Evolutionary conservation across 345 rosid genomes (phyloP).

Genomic region (Viola odorata): DNA sequence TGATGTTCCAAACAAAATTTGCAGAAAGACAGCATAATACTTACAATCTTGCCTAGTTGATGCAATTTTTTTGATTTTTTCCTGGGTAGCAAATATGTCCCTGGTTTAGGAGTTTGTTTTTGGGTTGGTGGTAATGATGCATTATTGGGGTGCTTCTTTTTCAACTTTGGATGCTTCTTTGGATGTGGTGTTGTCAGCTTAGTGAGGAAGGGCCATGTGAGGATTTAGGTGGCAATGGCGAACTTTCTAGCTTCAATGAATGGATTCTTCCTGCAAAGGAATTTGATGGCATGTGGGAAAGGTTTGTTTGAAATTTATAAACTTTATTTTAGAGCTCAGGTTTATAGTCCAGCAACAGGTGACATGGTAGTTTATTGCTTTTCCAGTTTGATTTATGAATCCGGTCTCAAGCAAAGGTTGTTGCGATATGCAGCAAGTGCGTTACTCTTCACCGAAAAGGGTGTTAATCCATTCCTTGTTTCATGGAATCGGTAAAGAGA

Average conservation of each 20-base stretch:
- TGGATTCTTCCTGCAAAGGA: slow-evolving; percentile 97
- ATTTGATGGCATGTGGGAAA: slow-evolving; percentile 99
- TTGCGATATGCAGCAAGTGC: slow-evolving; percentile 91
- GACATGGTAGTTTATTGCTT: slow-evolving; percentile 10
- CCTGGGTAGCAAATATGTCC: no score
- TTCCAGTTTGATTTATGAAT: slow-evolving; percentile 85
- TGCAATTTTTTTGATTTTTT: background rate
- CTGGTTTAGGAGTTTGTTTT: no score
- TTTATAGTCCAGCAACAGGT: no score
- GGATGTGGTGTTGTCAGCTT: slow-evolving; percentile 43
- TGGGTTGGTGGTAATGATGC: background rate
- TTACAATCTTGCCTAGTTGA: background rate
- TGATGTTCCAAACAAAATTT: no score
- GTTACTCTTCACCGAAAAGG: slow-evolving; percentile 78
- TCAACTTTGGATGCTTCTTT: slow-evolving; percentile 7
- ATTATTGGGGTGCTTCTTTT: slow-evolving; percentile 3
- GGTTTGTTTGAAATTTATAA: slow-evolving; percentile 39
- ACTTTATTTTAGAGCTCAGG: slow-evolving; percentile 1
- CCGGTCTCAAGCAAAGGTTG: slow-evolving; percentile 86
- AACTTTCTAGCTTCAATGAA: slow-evolving; percentile 82
- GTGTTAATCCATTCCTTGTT: slow-evolving; percentile 81
- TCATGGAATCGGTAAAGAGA: slow-evolving; percentile 85
- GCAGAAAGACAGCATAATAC: no score
- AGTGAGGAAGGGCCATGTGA: slow-evolving; percentile 97
- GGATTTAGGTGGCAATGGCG: slow-evolving; percentile 70